Evolutionary conservation across 2,329 filamentous ascomycete genomes (phyloP).

Genomic region (Sporothrix luriei): DNA sequence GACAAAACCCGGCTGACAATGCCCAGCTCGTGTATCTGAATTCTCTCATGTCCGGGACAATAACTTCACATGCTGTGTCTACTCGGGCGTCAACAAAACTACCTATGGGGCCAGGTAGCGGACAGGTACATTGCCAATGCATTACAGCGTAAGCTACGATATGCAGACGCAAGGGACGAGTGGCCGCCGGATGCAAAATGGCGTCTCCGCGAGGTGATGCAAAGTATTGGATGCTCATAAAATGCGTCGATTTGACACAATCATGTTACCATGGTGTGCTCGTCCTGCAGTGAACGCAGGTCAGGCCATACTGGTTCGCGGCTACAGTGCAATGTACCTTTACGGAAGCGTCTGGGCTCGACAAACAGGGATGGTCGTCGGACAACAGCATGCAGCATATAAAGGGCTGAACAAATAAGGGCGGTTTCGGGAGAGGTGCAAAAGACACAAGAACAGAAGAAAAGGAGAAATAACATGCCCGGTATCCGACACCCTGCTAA

Average conservation of each 20-base stretch:
- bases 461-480: constrained; percentile 1
- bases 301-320: too few species aligned
- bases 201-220: not conserved
- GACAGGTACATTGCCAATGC: not conserved
- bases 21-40: not conserved
- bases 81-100: not conserved
- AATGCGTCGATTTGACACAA: not conserved
- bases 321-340: too few species aligned
- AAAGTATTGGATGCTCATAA: not conserved
- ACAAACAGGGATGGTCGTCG: too few species aligned
- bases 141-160: not conserved
- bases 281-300: not conserved
- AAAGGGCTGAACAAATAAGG: constrained; percentile 1
- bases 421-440: constrained; percentile 4
- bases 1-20: not conserved
- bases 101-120: not conserved
- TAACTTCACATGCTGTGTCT: not conserved
- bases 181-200: not conserved
- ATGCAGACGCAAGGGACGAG: constrained; percentile 20
- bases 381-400: constrained; percentile 10
- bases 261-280: not conserved
- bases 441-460: constrained; percentile 12
- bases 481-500: constrained; percentile 4
- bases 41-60: not conserved
- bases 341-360: too few species aligned